These are phyloP conservation scores for Juglanconis oblonga DNA, from an alignment of 2,329 filamentous ascomycete genomes.

Conservation along the genomic window DNA sequence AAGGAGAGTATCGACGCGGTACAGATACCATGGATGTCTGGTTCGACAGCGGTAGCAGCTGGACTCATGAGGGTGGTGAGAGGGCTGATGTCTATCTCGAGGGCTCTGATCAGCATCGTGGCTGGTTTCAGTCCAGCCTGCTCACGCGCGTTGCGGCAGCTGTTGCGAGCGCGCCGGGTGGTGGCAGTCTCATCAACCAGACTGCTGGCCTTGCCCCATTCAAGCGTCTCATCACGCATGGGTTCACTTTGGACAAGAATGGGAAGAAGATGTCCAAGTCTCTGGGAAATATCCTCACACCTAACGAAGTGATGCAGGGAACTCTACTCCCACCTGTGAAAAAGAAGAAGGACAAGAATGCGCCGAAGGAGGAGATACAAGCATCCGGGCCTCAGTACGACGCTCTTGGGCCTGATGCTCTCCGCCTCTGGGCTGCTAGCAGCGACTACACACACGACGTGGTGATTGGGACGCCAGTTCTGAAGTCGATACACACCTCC, in stretches of 20 bases:
- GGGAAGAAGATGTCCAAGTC: slow-evolving; percentile 99
- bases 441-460: slow-evolving; percentile 91
- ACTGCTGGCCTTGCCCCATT: slow-evolving; percentile 63
- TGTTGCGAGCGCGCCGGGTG: slow-evolving; percentile 31
- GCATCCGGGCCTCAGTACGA: slow-evolving; percentile 46
- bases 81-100: slow-evolving; percentile 88
- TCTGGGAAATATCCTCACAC: slow-evolving; percentile 81
- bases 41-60: slow-evolving; percentile 98
- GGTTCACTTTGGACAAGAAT: slow-evolving; percentile 83
- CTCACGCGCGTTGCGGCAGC: slow-evolving; percentile 77
- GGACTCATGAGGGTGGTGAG: slow-evolving; percentile 56
- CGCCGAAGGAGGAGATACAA: slow-evolving; percentile 36
- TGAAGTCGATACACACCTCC: slow-evolving; percentile 72
- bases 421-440: slow-evolving; percentile 87
- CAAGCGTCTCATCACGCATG: slow-evolving; percentile 87
- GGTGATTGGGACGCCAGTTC: slow-evolving; percentile 71
- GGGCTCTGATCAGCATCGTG: slow-evolving; percentile 92
- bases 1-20: slow-evolving; percentile 66
- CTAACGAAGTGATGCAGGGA: slow-evolving; percentile 81
- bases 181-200: slow-evolving; percentile 27
- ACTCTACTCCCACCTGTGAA: slow-evolving; percentile 70
- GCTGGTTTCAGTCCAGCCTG: slow-evolving; percentile 97
- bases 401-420: slow-evolving; percentile 77
- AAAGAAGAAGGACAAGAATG: slow-evolving; percentile 51
- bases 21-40: slow-evolving; percentile 98